Evolutionary conservation across 73 alveolate genomes (phyloP), one percentile per base, ranked within the genome.

Genomic region (Stentor coeruleus): DNA sequence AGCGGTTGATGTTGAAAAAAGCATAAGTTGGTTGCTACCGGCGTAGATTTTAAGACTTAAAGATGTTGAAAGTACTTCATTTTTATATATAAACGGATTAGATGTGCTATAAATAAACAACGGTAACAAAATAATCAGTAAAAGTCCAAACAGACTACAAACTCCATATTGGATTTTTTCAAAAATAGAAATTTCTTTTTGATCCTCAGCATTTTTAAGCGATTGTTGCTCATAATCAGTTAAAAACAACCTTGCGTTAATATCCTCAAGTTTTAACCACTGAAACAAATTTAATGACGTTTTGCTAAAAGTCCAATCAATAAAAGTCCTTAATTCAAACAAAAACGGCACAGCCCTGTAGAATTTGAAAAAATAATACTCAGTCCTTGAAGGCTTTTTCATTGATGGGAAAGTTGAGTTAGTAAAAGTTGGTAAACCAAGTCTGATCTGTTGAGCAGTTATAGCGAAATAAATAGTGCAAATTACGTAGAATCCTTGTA

Each of bases 291-390:
- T 95, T 59, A 95, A 88, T 55, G 98, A 59, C 28, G 99, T 95
- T 26, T 85, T 75, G 20, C 97, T 88, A 59, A 92, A 82, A n/a
- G 98, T 89, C 98, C 99, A 95, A 88, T 95, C 99, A 58, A 88
- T 83, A 74, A 95, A 82, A 42, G 91, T 93, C 75, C 92, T 93
- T 60, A 95, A 79, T 81, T 95, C 99, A 74, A 88, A 91, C 86
- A 95, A 79, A 84, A 95, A 95, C 33, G 99, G 99, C 75, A 88
- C 86, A 38, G 86, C 88, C 31, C 82, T 76, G 76, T 84, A 94
- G 3, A 87, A 80, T 73, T 88, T 87, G 81, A 84, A 94, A 30
- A 84, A 58, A 20, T 83, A 60, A 58, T 82, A 83, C 81, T 86
- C 81, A 49, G 84, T 77, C 3, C 75, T 74, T 39, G 83, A 82